Evolutionary conservation across 805 yeast species (phyloP).

Genomic region (Tetrapisispora namnaoensis): DNA sequence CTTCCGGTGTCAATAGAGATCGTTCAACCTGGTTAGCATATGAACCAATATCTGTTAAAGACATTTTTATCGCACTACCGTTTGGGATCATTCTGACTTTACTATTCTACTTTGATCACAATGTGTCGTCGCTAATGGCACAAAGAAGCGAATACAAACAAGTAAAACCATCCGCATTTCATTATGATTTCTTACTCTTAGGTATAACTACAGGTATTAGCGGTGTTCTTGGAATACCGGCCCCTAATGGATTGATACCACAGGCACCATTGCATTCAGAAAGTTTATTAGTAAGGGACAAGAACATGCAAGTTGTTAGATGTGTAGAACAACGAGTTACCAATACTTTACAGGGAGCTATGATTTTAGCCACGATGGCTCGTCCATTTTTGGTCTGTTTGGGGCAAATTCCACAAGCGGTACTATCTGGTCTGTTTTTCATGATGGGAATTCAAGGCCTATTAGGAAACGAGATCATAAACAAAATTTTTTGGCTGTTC

Average conservation of each 20-base stretch:
- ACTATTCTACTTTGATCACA: constrained; percentile 89
- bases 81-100: constrained; percentile 80
- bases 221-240: constrained; percentile 84
- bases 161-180: constrained; percentile 80
- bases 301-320: constrained; percentile 29
- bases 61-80: constrained; percentile 84
- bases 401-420: constrained; percentile 85
- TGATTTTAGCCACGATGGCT: constrained; percentile 81
- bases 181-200: constrained; percentile 79
- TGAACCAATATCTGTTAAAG: constrained; percentile 41
- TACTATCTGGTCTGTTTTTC: constrained; percentile 84
- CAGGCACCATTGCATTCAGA: constrained; percentile 93
- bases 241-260: constrained; percentile 94
- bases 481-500: constrained; percentile 51
- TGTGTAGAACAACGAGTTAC: constrained; percentile 88
- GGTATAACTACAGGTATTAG: constrained; percentile 83
- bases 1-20: constrained; percentile 29
- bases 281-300: constrained; percentile 46
- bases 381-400: constrained; percentile 75
- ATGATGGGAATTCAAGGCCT: constrained; percentile 85
- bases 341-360: constrained; percentile 73
- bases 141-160: constrained; percentile 76
- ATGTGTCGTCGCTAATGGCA: constrained; percentile 87
- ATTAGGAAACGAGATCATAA: constrained; percentile 52
- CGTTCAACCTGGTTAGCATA: constrained; percentile 34